phyloP scores from a whole-genome alignment of 2,329 filamentous ascomycete genomes.

The Cladosporium sp. region DNA sequence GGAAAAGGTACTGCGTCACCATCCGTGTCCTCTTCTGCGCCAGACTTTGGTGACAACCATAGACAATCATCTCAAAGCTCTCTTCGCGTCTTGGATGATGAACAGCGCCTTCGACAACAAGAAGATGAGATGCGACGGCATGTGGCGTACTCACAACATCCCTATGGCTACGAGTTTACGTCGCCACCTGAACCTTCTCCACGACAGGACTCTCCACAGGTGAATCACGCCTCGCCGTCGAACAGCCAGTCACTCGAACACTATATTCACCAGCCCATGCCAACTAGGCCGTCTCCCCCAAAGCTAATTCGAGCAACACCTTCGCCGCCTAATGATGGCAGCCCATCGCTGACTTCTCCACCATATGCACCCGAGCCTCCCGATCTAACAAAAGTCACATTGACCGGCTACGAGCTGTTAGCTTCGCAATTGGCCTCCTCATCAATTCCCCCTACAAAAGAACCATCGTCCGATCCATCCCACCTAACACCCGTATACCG shows the following conservation, averaged over 20 bases:
- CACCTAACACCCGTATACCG: conserved; percentile 68
- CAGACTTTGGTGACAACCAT: conserved; percentile 15
- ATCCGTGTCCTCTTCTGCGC: conserved; percentile 1
- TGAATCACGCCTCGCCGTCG: background rate
- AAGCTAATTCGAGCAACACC: conserved; percentile 4
- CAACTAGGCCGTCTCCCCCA: conserved; percentile 8
- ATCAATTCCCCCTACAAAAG: conserved; percentile 14
- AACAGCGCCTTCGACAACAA: conserved; percentile 27
- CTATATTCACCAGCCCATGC: conserved; percentile 15
- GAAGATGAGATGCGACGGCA: conserved; percentile 32
- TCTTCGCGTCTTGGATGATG: conserved; percentile 13
- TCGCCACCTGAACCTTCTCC: background rate
- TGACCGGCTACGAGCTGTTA: conserved; percentile 63
- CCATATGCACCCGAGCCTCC: conserved; percentile 37
- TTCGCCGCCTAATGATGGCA: conserved; percentile 22
- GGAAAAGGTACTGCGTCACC: conserved; percentile 19
- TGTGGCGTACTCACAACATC: conserved; percentile 28
- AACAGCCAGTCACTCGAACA: conserved; percentile 10
- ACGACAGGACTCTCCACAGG: background rate
- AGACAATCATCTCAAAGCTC: conserved; percentile 8
- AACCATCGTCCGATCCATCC: background rate
- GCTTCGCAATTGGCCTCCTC: conserved; percentile 56
- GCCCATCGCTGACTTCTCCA: conserved; percentile 31
- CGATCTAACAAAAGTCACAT: conserved; percentile 33
- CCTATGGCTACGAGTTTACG: conserved; percentile 12